A percentile compares a stretch with the other conserved stretches of the same genome.
Conservation (phyloP, 495 filamentous ascomycete genomes). For the Penicillium lagena region DNA sequence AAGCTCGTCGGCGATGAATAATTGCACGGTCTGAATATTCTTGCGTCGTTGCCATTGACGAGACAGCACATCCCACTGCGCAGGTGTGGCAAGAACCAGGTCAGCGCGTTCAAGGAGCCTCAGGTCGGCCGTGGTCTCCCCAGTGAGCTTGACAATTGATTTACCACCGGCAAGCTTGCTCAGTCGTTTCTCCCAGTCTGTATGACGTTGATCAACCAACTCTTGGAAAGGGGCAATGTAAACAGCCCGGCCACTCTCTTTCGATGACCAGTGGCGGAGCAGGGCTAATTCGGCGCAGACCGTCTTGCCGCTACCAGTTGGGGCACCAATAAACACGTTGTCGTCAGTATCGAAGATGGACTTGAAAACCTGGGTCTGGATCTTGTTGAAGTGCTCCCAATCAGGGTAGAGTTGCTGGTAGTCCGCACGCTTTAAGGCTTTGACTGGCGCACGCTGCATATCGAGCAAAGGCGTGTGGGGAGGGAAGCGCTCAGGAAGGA, state of each 20-base stretch:
- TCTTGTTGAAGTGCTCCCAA: slow-evolving; percentile 90
- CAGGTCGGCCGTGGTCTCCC: slow-evolving; percentile 87
- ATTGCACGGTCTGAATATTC: slow-evolving; percentile 82
- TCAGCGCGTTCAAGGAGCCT: slow-evolving; percentile 85
- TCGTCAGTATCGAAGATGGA: slow-evolving; percentile 84
- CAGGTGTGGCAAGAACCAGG: slow-evolving; percentile 85
- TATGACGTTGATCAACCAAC: slow-evolving; percentile 70
- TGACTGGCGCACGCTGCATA: slow-evolving; percentile 81
- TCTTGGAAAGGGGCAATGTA: slow-evolving; percentile 97
- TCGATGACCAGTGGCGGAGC: slow-evolving; percentile 74
- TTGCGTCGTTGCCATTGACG: slow-evolving; percentile 93
- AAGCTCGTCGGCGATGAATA: slow-evolving; percentile 95
- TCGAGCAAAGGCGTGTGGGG: slow-evolving; percentile 87
- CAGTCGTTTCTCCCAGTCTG: slow-evolving; percentile 80
- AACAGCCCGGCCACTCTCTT: slow-evolving; percentile 69
- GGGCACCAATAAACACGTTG: slow-evolving; percentile 84
- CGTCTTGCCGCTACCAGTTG: slow-evolving; percentile 92
- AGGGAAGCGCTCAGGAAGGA: slow-evolving; percentile 92
- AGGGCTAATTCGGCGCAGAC: slow-evolving; percentile 93
- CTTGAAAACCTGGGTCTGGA: slow-evolving; percentile 96
- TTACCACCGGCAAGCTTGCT: slow-evolving; percentile 72
- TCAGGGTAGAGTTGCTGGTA: slow-evolving; percentile 75
- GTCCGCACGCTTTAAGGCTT: slow-evolving; percentile 80
- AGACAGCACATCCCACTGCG: slow-evolving; percentile 93
- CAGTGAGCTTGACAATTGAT: slow-evolving; percentile 87